Base-by-base conservation (phyloP, 2,329 filamentous ascomycete species). In the Daldinia sp. region DNA sequence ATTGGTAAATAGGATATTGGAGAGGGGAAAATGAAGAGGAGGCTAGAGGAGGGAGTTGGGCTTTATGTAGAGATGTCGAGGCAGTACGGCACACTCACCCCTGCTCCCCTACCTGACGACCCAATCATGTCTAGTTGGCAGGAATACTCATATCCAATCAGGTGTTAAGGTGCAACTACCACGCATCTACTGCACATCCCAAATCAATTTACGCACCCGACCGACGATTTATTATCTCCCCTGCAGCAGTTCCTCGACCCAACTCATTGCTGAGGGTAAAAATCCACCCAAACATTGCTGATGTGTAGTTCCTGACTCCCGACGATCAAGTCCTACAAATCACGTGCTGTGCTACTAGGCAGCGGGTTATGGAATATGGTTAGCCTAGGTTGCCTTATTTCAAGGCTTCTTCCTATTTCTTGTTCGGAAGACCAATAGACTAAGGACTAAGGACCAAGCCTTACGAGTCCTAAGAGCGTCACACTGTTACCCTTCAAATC, bases 21-120 rank as follows among this genome's bases (percentile, higher is more conserved):
- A 68, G 65, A 63, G 73, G 68, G 60, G 69, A 63, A 60, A 48
- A 73, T 57, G 57, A 66, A 58, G 60, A 68, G 66, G 66, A 68
- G 60, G 64, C 65, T 67, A 63, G 67, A 68, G 71, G 71, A 70
- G 64, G 60, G 68, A 58, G 60, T 65, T 69, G 72, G 70, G 39
- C 73, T 76, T 77, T 77, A 77, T 76, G 68, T 72, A 65, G 64
- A 72, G 61, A 63, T 64, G 62, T 71, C 63, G 63, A 74, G 72
- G 69, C 67, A 75, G 74, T 69, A 72, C 67, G 62, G 60, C 51
- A 56, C 60, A 63, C 46, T 37, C 35, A 48, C 28, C 70, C 69
- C 56, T 51, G 57, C 60, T 62, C 41, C 12, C 65, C 53, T 56
- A 65, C 56, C 46, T 55, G 51, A 65, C 60, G 9, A 53, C 64